Conservation (phyloP, 768 basidiomycete species). For the Boletus rubescentipes region DNA sequence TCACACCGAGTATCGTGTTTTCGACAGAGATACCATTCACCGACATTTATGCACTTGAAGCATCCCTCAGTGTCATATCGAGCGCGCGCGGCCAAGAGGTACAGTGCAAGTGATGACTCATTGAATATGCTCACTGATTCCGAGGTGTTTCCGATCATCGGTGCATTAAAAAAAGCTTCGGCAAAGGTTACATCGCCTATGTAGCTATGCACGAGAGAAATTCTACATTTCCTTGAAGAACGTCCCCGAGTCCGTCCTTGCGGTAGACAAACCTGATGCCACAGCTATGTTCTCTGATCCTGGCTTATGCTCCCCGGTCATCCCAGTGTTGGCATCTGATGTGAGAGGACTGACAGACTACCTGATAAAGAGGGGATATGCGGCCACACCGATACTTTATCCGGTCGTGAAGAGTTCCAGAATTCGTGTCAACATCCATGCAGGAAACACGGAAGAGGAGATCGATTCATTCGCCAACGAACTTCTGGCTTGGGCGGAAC, state of each 20-base stretch:
- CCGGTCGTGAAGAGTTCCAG: slow-evolving; percentile 12
- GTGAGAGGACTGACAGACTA: slow-evolving; percentile 4
- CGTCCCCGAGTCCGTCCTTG: slow-evolving; percentile 11
- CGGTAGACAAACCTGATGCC: not conserved
- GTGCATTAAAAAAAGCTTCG: slow-evolving; percentile 17
- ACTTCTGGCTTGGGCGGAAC: slow-evolving; percentile 13
- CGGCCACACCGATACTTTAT: slow-evolving; percentile 2
- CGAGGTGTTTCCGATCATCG: not conserved
- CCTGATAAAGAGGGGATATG: slow-evolving; percentile 15
- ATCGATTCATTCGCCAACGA: slow-evolving; percentile 13
- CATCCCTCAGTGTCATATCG: slow-evolving; percentile 36
- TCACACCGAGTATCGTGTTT: slow-evolving; percentile 19
- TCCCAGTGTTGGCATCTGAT: slow-evolving; percentile 16
- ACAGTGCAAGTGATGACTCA: not conserved
- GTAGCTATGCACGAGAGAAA: slow-evolving; percentile 14
- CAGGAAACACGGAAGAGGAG: slow-evolving; percentile 19
- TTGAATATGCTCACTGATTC: not conserved
- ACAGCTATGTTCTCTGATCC: not conserved
- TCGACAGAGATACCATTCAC: slow-evolving; percentile 23
- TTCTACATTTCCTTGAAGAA: slow-evolving; percentile 1
- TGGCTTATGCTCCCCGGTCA: slow-evolving; percentile 17
- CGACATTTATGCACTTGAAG: slow-evolving; percentile 35
- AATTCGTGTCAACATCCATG: slow-evolving; percentile 19
- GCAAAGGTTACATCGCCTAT: slow-evolving; percentile 1
- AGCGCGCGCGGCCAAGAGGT: slow-evolving; percentile 20